phyloP scores from a whole-genome alignment of 176 grass and related monocot species.

The Rhynchospora tenuis region DNA sequence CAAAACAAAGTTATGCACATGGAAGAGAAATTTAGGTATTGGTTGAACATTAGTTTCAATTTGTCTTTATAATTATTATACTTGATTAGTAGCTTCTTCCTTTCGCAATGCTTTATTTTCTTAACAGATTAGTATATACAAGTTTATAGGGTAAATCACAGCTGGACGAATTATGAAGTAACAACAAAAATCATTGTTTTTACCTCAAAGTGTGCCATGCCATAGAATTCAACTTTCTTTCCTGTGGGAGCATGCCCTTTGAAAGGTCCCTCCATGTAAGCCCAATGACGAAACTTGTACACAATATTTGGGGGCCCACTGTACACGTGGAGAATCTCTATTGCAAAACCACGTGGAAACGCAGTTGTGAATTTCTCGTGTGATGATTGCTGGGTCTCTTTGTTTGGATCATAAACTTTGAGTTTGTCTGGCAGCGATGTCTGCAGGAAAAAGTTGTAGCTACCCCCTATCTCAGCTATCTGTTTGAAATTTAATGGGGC shows the following conservation, averaged over 20 bases:
- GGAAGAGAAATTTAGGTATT: background rate
- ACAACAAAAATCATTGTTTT: background rate
- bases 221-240: conserved; percentile 31
- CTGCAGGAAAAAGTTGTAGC: conserved; percentile 33
- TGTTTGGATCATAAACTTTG: conserved; percentile 16
- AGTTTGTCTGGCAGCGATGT: conserved; percentile 28
- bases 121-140: background rate
- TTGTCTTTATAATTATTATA: background rate
- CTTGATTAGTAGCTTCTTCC: background rate
- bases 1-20: background rate
- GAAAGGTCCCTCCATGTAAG: conserved; percentile 39
- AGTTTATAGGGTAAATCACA: background rate
- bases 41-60: background rate
- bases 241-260: conserved; percentile 30
- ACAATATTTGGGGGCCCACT: conserved; percentile 28
- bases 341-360: conserved; percentile 31
- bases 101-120: background rate
- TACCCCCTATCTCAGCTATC: background rate
- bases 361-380: conserved; percentile 10
- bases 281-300: conserved; percentile 42
- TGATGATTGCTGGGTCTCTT: conserved; percentile 24
- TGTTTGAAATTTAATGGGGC: conserved; percentile 17
- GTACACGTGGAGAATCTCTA: conserved; percentile 37
- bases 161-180: background rate
- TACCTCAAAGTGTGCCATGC: conserved; percentile 35